Evolutionary conservation across 1,139 yeast species (phyloP).

Genomic region (Pichia kudriavzevii): DNA sequence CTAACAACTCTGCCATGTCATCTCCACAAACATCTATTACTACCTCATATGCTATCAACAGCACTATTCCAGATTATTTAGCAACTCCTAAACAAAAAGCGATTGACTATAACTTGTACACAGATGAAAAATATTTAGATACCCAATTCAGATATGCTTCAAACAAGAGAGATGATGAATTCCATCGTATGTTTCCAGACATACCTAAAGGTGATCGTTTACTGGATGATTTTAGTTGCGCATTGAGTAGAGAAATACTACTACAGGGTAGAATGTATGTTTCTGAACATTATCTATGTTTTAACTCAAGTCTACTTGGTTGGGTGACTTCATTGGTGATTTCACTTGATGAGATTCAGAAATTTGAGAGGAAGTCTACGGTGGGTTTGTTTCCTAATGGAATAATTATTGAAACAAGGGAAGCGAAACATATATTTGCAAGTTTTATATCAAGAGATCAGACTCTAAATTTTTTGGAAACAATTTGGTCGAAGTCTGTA

Average conservation of each 20-base stretch:
- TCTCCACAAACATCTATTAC: constrained; percentile 16
- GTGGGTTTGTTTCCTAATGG: constrained; percentile 93
- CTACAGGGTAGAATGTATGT: constrained; percentile 88
- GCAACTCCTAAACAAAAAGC: constrained; percentile 5
- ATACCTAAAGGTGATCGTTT: constrained; percentile 66
- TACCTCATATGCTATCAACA: constrained; percentile 7
- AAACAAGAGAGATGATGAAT: constrained; percentile 64
- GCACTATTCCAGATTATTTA: constrained; percentile 21
- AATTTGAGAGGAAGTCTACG: constrained; percentile 72
- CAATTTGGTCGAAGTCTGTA: constrained; percentile 44
- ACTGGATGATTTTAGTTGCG: constrained; percentile 83
- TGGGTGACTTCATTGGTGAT: constrained; percentile 83
- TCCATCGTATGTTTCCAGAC: constrained; percentile 66
- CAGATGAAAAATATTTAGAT: constrained; percentile 34
- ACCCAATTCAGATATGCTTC: constrained; percentile 51
- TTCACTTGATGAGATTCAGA: constrained; percentile 61
- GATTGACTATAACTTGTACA: constrained; percentile 31
- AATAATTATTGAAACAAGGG: constrained; percentile 62
- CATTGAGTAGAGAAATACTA: constrained; percentile 77
- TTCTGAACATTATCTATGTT: constrained; percentile 74
- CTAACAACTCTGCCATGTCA: not conserved
- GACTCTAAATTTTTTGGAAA: constrained; percentile 60
- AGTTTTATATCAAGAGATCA: constrained; percentile 79
- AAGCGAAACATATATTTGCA: constrained; percentile 70
- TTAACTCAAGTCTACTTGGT: constrained; percentile 86